These are phyloP conservation scores for Rhododendron simsii DNA, from an alignment of 148 eudicot genomes.

Conservation along the genomic window DNA sequence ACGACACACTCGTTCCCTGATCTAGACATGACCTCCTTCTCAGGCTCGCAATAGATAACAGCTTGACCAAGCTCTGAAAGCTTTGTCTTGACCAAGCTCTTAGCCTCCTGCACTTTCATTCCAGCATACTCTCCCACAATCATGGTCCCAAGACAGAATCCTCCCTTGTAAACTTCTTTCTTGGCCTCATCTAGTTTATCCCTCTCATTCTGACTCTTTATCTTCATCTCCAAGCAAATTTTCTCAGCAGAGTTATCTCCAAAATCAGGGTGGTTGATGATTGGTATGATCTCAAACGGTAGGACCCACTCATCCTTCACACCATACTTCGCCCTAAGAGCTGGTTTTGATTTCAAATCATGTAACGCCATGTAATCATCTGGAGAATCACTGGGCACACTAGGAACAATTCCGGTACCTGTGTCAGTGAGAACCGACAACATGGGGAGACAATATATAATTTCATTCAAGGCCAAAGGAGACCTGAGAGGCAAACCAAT, in stretches of 20 bases:
- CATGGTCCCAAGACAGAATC: slow-evolving; percentile 85
- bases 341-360: too few relatives aligned
- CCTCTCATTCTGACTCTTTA: slow-evolving; percentile 86
- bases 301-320: slow-evolving; percentile 83
- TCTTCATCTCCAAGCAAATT: slow-evolving; percentile 74
- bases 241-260: slow-evolving; percentile 90
- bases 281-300: slow-evolving; percentile 34
- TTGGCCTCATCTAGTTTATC: slow-evolving; percentile 87
- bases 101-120: slow-evolving; percentile 77
- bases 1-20: slow-evolving; percentile 95
- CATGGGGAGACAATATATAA: too few relatives aligned
- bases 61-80: slow-evolving; percentile 64
- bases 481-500: too few relatives aligned
- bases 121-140: slow-evolving; percentile 62
- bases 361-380: too few relatives aligned
- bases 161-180: slow-evolving; percentile 67
- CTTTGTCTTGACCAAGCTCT: slow-evolving; percentile 54
- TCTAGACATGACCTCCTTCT: slow-evolving; percentile 85
- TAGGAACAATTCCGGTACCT: too few relatives aligned
- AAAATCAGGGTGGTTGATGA: slow-evolving; percentile 7
- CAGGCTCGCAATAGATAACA: slow-evolving; percentile 85
- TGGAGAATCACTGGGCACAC: too few relatives aligned
- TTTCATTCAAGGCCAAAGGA: too few relatives aligned
- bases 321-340: not conserved
- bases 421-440: too few relatives aligned